Conservation (phyloP, 1,139 yeast species). For the Spathaspora jeffriesii region DNA sequence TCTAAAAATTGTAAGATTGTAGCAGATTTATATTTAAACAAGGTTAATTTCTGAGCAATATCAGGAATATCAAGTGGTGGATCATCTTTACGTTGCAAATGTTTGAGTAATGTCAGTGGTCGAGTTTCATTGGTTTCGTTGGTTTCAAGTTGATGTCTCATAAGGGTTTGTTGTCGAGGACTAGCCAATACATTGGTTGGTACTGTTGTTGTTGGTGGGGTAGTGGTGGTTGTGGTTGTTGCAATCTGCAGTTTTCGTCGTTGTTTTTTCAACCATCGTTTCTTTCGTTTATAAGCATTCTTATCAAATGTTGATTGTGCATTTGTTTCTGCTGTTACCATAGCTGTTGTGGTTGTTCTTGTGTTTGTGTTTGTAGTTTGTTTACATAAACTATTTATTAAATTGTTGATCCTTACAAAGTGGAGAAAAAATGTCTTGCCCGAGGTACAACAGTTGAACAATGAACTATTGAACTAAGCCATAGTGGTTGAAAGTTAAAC, state of each 20-base stretch:
- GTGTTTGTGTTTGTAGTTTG: background rate
- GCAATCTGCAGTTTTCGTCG: background rate
- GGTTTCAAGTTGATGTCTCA: constrained; percentile 36
- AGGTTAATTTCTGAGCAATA: constrained; percentile 37
- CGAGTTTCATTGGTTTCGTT: constrained; percentile 15
- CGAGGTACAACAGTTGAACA: background rate
- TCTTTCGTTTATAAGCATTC: background rate
- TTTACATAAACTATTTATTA: too few relatives aligned
- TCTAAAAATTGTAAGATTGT: constrained; percentile 48
- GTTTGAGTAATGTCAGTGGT: background rate
- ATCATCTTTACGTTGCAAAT: constrained; percentile 1
- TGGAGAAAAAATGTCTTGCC: constrained; percentile 3
- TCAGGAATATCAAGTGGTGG: constrained; percentile 7
- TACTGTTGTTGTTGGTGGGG: background rate
- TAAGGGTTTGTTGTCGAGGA: constrained; percentile 42
- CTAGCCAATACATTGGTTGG: constrained; percentile 17
- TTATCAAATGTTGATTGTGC: background rate
- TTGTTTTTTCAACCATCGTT: background rate
- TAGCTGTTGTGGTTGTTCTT: background rate
- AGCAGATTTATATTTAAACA: constrained; percentile 39
- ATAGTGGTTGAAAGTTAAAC: too few relatives aligned
- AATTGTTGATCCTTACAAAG: background rate
- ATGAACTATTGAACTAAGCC: too few relatives aligned
- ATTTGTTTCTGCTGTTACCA: background rate
- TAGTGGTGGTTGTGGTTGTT: constrained; percentile 1